Evolutionary conservation across 2,329 filamentous ascomycete species (phyloP).

Genomic region (Penicillium sp.): DNA sequence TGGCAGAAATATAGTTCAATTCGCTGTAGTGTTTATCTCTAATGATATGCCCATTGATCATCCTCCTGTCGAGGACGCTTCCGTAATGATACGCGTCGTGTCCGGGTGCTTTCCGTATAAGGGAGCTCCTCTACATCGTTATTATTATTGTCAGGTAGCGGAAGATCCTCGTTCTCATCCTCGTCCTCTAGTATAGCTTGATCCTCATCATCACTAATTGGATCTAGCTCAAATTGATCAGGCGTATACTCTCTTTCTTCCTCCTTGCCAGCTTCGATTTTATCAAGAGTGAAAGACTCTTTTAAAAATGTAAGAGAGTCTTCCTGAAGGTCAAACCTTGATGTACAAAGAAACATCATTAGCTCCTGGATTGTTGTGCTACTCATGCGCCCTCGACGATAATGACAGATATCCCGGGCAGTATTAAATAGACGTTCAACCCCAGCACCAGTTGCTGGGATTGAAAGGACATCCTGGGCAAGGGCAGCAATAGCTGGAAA

Average conservation of each 20-base stretch:
- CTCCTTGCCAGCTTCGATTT: background rate
- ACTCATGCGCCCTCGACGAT: background rate
- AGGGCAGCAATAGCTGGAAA: background rate
- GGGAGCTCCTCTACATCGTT: too few relatives aligned
- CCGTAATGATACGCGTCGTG: too few relatives aligned
- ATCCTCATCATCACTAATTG: background rate
- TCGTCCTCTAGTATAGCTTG: background rate
- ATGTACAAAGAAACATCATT: background rate
- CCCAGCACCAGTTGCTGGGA: background rate
- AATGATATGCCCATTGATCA: too few relatives aligned
- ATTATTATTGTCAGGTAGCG: too few relatives aligned
- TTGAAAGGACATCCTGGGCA: background rate
- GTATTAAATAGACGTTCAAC: constrained; percentile 9
- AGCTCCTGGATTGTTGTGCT: background rate
- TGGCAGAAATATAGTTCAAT: too few relatives aligned
- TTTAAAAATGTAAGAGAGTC: background rate
- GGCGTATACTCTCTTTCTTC: background rate
- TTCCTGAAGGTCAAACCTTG: background rate
- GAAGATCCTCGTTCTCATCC: too few relatives aligned
- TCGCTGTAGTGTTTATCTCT: too few relatives aligned
- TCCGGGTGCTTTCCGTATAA: too few relatives aligned
- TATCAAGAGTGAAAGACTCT: background rate
- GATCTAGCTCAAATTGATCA: background rate
- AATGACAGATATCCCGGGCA: constrained; percentile 5
- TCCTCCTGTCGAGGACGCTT: too few relatives aligned